Percentiles rank a stretch among this genome's conserved stretches.
phyloP scores from a whole-genome alignment of 768 basidiomycete genomes.

The Leucocoprinus leucothites region DNA sequence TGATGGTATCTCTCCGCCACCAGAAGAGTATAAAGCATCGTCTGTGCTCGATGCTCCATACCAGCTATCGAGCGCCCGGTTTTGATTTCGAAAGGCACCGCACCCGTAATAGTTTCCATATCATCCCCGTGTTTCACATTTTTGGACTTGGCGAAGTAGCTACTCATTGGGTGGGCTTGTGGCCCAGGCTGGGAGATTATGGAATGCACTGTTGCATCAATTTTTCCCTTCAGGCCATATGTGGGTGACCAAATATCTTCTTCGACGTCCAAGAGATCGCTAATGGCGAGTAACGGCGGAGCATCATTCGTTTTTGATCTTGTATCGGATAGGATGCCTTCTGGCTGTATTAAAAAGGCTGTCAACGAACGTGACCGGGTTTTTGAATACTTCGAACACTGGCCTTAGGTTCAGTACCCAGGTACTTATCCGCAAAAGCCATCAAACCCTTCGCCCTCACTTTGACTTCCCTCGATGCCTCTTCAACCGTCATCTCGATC shows the following conservation, averaged over 20 bases:
- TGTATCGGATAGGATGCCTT: conserved; percentile 67
- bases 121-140: neutral
- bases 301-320: conserved; percentile 46
- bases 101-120: conserved; percentile 27
- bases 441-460: conserved; percentile 60
- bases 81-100: conserved; percentile 93
- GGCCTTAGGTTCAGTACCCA: conserved; percentile 65
- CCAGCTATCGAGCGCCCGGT: conserved; percentile 75
- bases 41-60: conserved; percentile 96
- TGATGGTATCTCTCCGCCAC: conserved; percentile 88
- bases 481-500: conserved; percentile 46
- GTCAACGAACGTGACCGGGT: neutral
- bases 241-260: conserved; percentile 98
- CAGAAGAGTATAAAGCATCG: conserved; percentile 93
- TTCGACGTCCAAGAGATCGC: conserved; percentile 81
- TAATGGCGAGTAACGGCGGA: conserved; percentile 64
- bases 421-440: conserved; percentile 64
- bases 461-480: conserved; percentile 12
- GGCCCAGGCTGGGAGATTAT: conserved; percentile 2
- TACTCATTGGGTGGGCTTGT: conserved; percentile 15
- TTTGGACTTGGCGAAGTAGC: conserved; percentile 11
- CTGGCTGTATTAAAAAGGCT: conserved; percentile 37
- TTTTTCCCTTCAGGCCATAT: conserved; percentile 93
- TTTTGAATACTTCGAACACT: neutral
- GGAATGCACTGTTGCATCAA: conserved; percentile 78